Base-by-base conservation (phyloP, 2,329 filamentous ascomycete genomes). In the Fusarium verticillioides region DNA sequence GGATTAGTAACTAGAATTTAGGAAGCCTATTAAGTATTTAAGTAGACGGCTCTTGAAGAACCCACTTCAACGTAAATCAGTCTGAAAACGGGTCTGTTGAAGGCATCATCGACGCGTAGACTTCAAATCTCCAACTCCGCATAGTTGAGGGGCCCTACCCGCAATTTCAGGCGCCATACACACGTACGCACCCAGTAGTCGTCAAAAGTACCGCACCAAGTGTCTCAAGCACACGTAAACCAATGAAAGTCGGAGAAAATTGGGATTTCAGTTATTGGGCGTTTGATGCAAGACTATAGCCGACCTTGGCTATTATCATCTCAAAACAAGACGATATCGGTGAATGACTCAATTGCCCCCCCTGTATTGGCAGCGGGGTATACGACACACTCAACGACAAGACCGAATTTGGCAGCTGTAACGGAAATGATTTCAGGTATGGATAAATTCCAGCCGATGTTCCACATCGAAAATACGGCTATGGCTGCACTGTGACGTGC, bases 241-340 rank as follows among this genome's bases (percentile, higher is more conserved):
- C 2, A 21, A 11, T n/a, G 0, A 53, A 21, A 28, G 50, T 15
- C 50, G 13, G 10, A 7, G 4, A 1, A 1, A 28, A 12, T 18
- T 39, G 2, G 5, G 0, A 7, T 2, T 53, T 21, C 2, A n/a
- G 16, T 37, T 26, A 8, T 28, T 10, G 0, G 7, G 4, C 2
- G 2, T 9, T 5, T 2, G 2, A 16, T 16, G 2, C 23, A 21
- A 9, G 7, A 2, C 5, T 10, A 3, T 26, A 12, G 34, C 16
- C 4, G 2, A 39, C 5, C 19, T 37, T 5, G n/a, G n/a, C 49
- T 19, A 15, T 15, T 15, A 19, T 36, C 16, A 26, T 13, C 18
- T 21, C 9, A n/a, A 21, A 26, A 18, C 13, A 28, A 53, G 49
- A 10, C 6, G 7, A 15, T 5, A 11, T 3, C 18, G n/a, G 32